phyloP scores from a whole-genome alignment of 768 basidiomycete genomes.

The Agaricus blazei region DNA sequence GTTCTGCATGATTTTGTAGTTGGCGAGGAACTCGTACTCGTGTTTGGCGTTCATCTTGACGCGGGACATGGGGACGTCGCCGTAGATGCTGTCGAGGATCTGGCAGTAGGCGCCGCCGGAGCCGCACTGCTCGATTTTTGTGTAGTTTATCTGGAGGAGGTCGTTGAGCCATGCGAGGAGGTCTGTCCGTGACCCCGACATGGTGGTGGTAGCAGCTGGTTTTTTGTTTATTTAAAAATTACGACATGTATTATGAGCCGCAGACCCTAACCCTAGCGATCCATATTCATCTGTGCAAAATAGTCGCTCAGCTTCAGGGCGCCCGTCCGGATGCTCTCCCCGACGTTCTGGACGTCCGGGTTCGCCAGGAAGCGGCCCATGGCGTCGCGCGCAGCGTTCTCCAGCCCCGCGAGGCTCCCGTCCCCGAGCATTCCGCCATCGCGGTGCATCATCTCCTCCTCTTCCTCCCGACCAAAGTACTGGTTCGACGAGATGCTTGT shows the following conservation, averaged over 20 bases:
- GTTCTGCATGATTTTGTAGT: constrained; percentile 95
- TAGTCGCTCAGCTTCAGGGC: constrained; percentile 68
- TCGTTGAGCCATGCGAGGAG: constrained; percentile 93
- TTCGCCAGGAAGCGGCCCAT: constrained; percentile 71
- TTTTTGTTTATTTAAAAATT: no score
- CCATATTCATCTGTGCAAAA: constrained; percentile 4
- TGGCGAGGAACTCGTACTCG: constrained; percentile 92
- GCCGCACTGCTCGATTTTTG: constrained; percentile 90
- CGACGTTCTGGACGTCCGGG: constrained; percentile 83
- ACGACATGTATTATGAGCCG: not conserved
- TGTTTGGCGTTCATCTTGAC: constrained; percentile 97
- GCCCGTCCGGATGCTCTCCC: constrained; percentile 71
- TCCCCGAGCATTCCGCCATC: constrained; percentile 40
- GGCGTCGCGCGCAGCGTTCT: constrained; percentile 69
- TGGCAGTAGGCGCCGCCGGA: constrained; percentile 93
- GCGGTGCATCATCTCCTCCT: constrained; percentile 49
- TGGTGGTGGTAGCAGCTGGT: not conserved
- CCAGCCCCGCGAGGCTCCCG: constrained; percentile 54
- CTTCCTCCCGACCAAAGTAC: constrained; percentile 93
- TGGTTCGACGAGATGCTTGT: constrained; percentile 92
- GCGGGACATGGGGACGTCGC: constrained; percentile 83
- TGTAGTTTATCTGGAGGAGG: constrained; percentile 84
- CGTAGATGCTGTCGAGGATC: constrained; percentile 90
- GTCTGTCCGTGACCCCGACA: constrained; percentile 81
- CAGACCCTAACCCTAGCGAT: constrained; percentile 8